Evolutionary conservation across 176 grass and related monocot species (phyloP), one percentile per base, ranked within the genome.

Genomic region (Phoenix roebelenii): DNA sequence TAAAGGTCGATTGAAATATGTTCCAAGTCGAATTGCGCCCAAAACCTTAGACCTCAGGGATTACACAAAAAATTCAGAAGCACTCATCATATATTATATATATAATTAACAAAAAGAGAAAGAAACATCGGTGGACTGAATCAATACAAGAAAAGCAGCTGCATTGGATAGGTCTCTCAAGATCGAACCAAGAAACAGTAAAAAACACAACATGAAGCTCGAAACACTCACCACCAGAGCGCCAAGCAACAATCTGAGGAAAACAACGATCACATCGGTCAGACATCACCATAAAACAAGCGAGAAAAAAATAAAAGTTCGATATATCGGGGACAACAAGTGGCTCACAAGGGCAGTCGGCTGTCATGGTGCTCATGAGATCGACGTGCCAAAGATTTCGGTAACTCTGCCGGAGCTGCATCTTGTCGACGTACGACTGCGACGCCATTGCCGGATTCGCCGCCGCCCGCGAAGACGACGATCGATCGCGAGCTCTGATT

Each of bases 351-450:
- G 93, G 93, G 76, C 69, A 83, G 49, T 97, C 93, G 50, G 75
- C 84, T 74, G 70, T 28, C 52, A 97, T 85, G 57, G 93, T 73
- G 87, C 61, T 73, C 18, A 61, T 65, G 73, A 98, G 85, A 54
- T 98, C 87, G 30, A 87, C 81, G 79, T 92, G 87, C 87, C 87
- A 98, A 49, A 98, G 57, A 80, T 97, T 97, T 59, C 81, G 83
- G 76, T 97, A 97, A 84, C 64, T 79, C 87, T 92, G 84, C 39
- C 87, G 93, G 50, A 83, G 81, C 73, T 97, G 69, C 93, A 92
- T 85, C 87, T 92, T 98, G 25, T 98, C 84, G 28, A 92, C 16
- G 56, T 73, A 67, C 29, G 64, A 78, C 87, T 85, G 93, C 65
- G 79, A 86, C 59, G 85, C 65, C 81, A 89, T 82, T 22, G 74